Evolutionary conservation across 2,329 filamentous ascomycete genomes (phyloP).

Genomic region (Chrysoporthe cubensis): DNA sequence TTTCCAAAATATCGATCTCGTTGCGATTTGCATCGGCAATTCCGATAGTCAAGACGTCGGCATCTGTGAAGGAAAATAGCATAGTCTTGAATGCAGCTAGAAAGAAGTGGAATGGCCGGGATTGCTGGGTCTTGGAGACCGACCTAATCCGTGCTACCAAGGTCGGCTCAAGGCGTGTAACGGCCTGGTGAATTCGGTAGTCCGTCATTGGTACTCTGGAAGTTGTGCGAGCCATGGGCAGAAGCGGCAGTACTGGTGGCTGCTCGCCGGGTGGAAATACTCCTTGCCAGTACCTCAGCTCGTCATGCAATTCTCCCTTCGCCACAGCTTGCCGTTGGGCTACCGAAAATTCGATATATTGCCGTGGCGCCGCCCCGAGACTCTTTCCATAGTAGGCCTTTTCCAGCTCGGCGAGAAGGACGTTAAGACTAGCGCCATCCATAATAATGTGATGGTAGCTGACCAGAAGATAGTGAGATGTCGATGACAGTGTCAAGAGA

Average conservation of each 20-base stretch:
- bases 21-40: slow-evolving; percentile 50
- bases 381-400: slow-evolving; percentile 9
- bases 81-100: slow-evolving; percentile 43
- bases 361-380: background rate
- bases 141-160: background rate
- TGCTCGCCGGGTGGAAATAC: background rate
- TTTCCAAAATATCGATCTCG: slow-evolving; percentile 38
- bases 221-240: background rate
- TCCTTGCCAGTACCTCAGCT: background rate
- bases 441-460: slow-evolving; percentile 20
- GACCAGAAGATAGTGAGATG: slow-evolving; percentile 46
- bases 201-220: background rate
- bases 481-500: slow-evolving; percentile 40
- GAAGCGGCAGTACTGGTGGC: background rate
- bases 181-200: background rate
- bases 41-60: slow-evolving; percentile 41
- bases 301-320: background rate
- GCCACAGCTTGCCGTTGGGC: background rate
- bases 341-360: slow-evolving; percentile 16
- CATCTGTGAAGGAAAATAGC: slow-evolving; percentile 30
- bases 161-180: background rate
- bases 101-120: slow-evolving; percentile 49
- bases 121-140: background rate
- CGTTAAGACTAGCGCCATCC: slow-evolving; percentile 14
- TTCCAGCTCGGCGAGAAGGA: slow-evolving; percentile 18